These are phyloP conservation scores for Orobanche coerulescens DNA, from an alignment of 257 asterid genomes.

Conservation along the genomic window DNA sequence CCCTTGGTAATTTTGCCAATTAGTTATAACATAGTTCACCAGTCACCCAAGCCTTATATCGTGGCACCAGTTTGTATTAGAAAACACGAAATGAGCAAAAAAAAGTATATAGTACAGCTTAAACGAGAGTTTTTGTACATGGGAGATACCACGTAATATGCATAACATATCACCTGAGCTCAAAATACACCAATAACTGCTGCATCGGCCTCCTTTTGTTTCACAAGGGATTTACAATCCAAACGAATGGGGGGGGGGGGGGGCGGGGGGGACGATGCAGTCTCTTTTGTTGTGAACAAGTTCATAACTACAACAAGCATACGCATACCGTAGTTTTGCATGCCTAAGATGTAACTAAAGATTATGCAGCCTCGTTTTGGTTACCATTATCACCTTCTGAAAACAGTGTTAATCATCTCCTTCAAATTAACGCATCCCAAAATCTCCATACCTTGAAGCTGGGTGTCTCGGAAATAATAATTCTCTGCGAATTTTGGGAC, in stretches of 20 bases:
- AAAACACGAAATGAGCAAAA: too few relatives aligned
- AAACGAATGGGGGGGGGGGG: background rate
- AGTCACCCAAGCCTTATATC: too few relatives aligned
- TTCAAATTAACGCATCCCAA: conserved; percentile 67
- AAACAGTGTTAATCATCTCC: conserved; percentile 78
- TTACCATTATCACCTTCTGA: conserved; percentile 21
- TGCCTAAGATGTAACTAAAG: background rate
- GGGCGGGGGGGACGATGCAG: background rate
- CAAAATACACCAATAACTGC: too few relatives aligned
- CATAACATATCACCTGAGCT: too few relatives aligned
- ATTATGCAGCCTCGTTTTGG: background rate
- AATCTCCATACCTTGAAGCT: conserved; percentile 46
- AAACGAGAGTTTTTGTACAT: too few relatives aligned
- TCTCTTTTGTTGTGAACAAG: background rate
- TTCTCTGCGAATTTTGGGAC: conserved; percentile 58
- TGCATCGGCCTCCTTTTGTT: background rate
- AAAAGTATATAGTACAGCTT: too few relatives aligned
- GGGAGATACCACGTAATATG: too few relatives aligned
- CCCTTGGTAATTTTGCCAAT: too few relatives aligned
- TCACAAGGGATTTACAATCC: background rate
- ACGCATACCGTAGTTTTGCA: background rate
- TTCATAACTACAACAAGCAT: background rate
- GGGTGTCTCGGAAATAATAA: conserved; percentile 29
- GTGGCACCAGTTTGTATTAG: too few relatives aligned
- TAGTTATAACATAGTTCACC: too few relatives aligned